Evolutionary conservation across 2,329 filamentous ascomycete genomes (phyloP).

Genomic region (Fusarium sp.): DNA sequence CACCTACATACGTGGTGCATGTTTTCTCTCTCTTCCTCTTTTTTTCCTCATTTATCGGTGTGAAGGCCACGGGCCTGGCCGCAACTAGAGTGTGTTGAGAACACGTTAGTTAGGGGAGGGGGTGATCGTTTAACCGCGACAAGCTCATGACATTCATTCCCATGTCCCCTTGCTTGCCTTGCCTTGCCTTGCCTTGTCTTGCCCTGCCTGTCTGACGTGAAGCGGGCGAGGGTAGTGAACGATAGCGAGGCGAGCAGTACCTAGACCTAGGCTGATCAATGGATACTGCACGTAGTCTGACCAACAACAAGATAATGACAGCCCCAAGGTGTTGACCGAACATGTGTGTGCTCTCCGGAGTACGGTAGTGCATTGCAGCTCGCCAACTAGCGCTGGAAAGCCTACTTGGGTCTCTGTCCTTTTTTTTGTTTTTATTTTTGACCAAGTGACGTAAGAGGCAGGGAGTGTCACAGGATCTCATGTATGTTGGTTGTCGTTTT

Average conservation of each 20-base stretch:
- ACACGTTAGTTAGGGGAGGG: slow-evolving; percentile 5
- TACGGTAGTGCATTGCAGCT: background rate
- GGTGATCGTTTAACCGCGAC: slow-evolving; percentile 2
- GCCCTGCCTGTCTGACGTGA: background rate
- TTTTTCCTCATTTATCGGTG: slow-evolving; percentile 2
- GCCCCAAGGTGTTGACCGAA: background rate
- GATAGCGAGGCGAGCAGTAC: background rate
- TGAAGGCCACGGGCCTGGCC: slow-evolving; percentile 8
- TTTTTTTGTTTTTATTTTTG: slow-evolving; percentile 2
- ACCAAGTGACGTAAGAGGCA: slow-evolving; percentile 14
- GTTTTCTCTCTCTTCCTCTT: background rate
- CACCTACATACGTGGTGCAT: slow-evolving; percentile 5
- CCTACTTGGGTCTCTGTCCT: background rate
- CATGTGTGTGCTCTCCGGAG: background rate
- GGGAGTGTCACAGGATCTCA: slow-evolving; percentile 19
- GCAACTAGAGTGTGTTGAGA: slow-evolving; percentile 31
- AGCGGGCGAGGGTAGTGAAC: background rate
- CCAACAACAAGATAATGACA: background rate
- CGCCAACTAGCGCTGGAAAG: background rate
- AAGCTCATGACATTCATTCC: slow-evolving; percentile 1
- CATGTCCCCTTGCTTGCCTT: background rate
- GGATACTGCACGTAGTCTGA: background rate
- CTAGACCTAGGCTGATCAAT: background rate
- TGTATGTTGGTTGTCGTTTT: slow-evolving; percentile 25
- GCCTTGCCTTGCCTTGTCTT: background rate